These are phyloP conservation scores for Petunia secreta DNA, from an alignment of 257 asterid genomes.

Conservation along the genomic window DNA sequence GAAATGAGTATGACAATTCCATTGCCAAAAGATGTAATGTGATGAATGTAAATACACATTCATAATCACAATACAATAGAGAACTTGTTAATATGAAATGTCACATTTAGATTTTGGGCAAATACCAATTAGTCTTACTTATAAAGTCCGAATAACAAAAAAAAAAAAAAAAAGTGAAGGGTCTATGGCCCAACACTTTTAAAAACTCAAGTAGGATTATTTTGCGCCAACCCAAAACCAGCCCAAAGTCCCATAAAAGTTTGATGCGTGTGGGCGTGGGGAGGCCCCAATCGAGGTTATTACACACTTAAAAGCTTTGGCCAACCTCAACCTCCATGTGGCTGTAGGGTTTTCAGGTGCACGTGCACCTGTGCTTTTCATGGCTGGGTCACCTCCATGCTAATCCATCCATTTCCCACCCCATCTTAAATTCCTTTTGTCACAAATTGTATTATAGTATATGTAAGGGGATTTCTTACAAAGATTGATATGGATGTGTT, in stretches of 20 bases:
- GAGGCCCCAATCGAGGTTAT: slow-evolving; percentile 20
- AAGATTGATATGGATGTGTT: not conserved
- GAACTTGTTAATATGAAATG: too few species aligned
- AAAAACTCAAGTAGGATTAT: not conserved
- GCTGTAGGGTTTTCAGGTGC: slow-evolving; percentile 81
- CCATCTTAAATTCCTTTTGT: not conserved
- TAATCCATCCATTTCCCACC: slow-evolving; percentile 43
- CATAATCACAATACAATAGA: too few species aligned
- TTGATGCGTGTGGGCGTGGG: not conserved
- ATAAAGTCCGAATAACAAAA: too few species aligned
- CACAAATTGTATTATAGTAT: not conserved
- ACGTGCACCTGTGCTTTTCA: slow-evolving; percentile 60
- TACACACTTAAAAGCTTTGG: slow-evolving; percentile 8
- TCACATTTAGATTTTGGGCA: too few species aligned
- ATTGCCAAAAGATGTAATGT: not conserved
- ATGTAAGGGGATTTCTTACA: too few species aligned
- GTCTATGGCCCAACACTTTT: not conserved
- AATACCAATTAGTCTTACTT: too few species aligned
- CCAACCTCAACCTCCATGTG: slow-evolving; percentile 48
- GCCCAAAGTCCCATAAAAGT: not conserved
- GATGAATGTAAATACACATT: not conserved
- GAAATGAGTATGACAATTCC: not conserved
- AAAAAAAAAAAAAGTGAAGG: not conserved
- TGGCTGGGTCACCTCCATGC: slow-evolving; percentile 33
- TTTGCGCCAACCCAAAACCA: not conserved